phyloP scores from a whole-genome alignment of 345 rosid genomes.

The Syzygium oleosum region DNA sequence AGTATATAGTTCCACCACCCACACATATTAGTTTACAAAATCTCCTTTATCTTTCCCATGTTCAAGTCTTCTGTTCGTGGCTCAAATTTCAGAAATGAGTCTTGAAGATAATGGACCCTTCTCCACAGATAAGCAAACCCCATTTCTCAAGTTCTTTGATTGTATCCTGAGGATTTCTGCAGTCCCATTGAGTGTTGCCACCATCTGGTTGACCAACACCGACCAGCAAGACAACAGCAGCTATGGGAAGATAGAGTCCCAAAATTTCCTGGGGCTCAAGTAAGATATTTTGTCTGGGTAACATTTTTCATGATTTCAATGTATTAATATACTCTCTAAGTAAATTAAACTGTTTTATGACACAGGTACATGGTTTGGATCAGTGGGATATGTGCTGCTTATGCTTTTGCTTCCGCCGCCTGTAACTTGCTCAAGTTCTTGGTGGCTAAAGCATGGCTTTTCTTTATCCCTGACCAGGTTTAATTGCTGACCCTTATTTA shows the following conservation, averaged over 20 bases:
- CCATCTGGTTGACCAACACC: conserved; percentile 74
- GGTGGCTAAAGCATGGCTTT: conserved; percentile 62
- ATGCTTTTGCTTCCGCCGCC: conserved; percentile 54
- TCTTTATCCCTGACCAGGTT: conserved; percentile 92
- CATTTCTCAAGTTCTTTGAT: conserved; percentile 49
- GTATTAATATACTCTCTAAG: neutral
- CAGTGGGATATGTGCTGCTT: conserved; percentile 52
- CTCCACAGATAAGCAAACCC: neutral
- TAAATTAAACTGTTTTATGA: neutral
- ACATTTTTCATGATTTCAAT: neutral
- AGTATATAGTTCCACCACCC: neutral
- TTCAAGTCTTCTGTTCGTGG: neutral
- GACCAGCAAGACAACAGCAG: conserved; percentile 48
- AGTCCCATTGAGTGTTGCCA: conserved; percentile 65
- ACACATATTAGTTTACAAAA: neutral
- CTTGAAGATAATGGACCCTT: neutral
- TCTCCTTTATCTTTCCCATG: neutral
- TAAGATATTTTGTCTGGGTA: conserved; percentile 6
- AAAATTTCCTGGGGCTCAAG: conserved; percentile 68
- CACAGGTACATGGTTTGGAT: conserved; percentile 64
- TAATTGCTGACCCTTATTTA: neutral
- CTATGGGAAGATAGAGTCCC: conserved; percentile 48
- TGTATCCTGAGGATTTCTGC: conserved; percentile 58
- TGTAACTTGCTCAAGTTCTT: conserved; percentile 51
- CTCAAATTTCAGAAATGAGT: neutral